A percentile compares a stretch with the other conserved stretches of the same genome.
Evolutionary conservation across 1,284 basidiomycete genomes (phyloP).

Genomic region (Hortiboletus rubellus): DNA sequence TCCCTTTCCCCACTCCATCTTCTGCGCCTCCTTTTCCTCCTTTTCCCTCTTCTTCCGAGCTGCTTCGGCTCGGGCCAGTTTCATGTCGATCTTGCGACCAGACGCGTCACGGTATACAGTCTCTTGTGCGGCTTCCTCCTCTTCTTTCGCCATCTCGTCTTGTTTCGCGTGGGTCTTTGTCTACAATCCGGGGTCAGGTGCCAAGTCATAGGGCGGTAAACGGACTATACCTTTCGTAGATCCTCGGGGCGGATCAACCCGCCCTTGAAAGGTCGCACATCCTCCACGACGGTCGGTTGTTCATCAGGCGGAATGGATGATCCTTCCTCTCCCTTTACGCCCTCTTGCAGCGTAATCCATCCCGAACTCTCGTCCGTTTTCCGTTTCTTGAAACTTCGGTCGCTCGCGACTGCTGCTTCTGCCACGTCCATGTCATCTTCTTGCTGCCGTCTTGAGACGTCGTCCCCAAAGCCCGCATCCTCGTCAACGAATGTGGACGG

Average conservation of each 20-base stretch:
- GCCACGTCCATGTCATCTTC: slow-evolving; percentile 55
- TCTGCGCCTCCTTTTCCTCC: slow-evolving; percentile 82
- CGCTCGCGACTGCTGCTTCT: slow-evolving; percentile 65
- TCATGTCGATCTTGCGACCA: slow-evolving; percentile 88
- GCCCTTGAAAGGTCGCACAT: slow-evolving; percentile 55
- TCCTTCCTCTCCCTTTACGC: slow-evolving; percentile 45
- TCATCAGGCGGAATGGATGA: slow-evolving; percentile 66
- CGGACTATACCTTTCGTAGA: slow-evolving; percentile 48
- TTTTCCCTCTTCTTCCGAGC: slow-evolving; percentile 73
- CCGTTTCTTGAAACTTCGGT: slow-evolving; percentile 77
- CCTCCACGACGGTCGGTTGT: slow-evolving; percentile 58
- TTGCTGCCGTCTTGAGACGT: slow-evolving; percentile 32
- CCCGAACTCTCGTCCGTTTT: slow-evolving; percentile 51
- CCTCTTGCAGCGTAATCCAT: slow-evolving; percentile 58
- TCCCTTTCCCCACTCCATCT: slow-evolving; percentile 98
- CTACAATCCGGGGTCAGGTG: slow-evolving; percentile 13
- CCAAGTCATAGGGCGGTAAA: background rate
- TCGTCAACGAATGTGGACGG: slow-evolving; percentile 60
- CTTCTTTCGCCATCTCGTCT: slow-evolving; percentile 47
- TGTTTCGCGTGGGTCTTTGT: slow-evolving; percentile 42
- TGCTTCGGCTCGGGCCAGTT: slow-evolving; percentile 80
- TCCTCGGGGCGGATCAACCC: slow-evolving; percentile 75
- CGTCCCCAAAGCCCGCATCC: slow-evolving; percentile 63
- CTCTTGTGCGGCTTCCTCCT: slow-evolving; percentile 71
- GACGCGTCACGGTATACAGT: slow-evolving; percentile 93